Evolutionary conservation across 495 filamentous ascomycete genomes (phyloP), one percentile per base, ranked within the genome.

Genomic region (Penicillium pulvis): DNA sequence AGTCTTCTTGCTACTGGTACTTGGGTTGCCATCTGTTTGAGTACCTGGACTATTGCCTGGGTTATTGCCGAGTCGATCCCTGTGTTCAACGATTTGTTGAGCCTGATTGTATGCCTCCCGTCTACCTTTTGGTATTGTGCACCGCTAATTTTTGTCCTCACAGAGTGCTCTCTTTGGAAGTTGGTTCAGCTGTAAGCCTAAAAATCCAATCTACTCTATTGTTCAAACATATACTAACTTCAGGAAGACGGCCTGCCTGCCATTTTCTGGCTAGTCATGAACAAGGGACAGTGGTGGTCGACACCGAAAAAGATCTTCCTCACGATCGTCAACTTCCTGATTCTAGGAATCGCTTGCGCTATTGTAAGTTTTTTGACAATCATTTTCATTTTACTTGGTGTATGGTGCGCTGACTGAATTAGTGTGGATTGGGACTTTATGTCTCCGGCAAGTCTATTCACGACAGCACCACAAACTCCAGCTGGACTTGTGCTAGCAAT

Each of bases 51-150:
- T 10, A 56, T 88, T 24, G 85, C 86, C 5, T 91, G 85, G 83
- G 64, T 90, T 49, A 84, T 91, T 61, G 86, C 87, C 12, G 81
- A 86, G 64, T 82, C 85, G 4, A 87, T 91, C 41, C 89, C 88
- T 0, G 82, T 86, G 63, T 90, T 90, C 73, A 85, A 81, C 59
- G 79, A 85, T 39, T 65, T 91, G 56, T 67, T 90, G 52, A 71
- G 72, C 64, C 43, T 71, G 43, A 65, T 72, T 31, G 69, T 70
- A 55, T 14, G 68, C 60, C 41, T 17, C 42, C 23, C 23, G 0
- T 0, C 17, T 8, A 20, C n/a, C 16, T 30, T 33, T 7, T 28
- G 30, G 17, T 6, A 6, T 14, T 6, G 23, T 16, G 0, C 33
- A 3, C 11, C 23, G 51, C 66, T 71, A 54, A 69, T 47, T 9